Percentiles rank a stretch among this genome's conserved stretches.
phyloP scores from a whole-genome alignment of 345 rosid genomes.

The Boechera stricta region DNA sequence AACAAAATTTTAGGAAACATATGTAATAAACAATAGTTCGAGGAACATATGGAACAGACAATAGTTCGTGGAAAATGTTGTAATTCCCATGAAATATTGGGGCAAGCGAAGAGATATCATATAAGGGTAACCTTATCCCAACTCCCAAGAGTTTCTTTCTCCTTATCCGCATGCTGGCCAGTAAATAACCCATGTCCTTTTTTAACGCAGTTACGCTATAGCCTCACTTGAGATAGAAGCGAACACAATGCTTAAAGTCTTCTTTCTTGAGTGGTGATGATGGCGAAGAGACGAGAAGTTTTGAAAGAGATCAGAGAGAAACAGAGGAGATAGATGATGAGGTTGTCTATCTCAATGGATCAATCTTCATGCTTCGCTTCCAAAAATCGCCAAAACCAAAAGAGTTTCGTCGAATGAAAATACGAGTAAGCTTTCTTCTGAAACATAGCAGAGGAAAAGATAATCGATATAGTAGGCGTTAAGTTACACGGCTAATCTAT shows the following conservation, averaged over 20 bases:
- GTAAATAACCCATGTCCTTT: neutral
- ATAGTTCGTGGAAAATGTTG: neutral
- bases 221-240: neutral
- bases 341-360: neutral
- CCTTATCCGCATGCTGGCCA: slow-evolving; percentile 24
- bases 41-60: neutral
- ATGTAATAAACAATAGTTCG: no score
- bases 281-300: neutral
- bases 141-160: slow-evolving; percentile 2
- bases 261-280: slow-evolving; percentile 1
- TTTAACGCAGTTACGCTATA: neutral
- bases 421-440: slow-evolving; percentile 25
- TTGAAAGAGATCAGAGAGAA: slow-evolving; percentile 3
- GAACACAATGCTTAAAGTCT: neutral
- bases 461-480: neutral
- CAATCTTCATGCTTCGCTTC: slow-evolving; percentile 1
- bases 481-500: neutral
- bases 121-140: slow-evolving; percentile 14
- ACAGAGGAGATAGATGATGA: neutral
- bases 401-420: neutral
- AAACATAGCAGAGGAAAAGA: slow-evolving; percentile 10
- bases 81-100: neutral
- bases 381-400: slow-evolving; percentile 1
- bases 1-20: neutral
- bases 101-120: neutral